Percentiles rank a stretch among this genome's conserved stretches.
Evolutionary conservation across 2,329 filamentous ascomycete genomes (phyloP).

Genomic region (Lasiodiplodia theobromae): DNA sequence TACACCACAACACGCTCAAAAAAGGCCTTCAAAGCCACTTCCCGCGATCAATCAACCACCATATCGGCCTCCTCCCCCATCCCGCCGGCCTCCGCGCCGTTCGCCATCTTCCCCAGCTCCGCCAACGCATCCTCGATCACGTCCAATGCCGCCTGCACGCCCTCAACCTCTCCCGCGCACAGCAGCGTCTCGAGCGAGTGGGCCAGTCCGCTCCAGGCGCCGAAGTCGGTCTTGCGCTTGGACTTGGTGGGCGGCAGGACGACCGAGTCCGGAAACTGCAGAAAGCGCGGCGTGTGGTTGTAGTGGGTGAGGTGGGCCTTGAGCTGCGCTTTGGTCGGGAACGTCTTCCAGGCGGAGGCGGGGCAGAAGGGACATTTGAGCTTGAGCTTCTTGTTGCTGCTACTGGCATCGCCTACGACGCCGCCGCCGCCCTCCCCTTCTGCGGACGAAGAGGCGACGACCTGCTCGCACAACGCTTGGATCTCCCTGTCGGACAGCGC

Average conservation of each 20-base stretch:
- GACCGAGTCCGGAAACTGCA: constrained; percentile 21
- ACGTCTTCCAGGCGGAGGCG: constrained; percentile 8
- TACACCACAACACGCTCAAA: background rate
- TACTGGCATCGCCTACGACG: background rate
- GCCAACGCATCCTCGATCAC: constrained; percentile 12
- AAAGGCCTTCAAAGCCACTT: background rate
- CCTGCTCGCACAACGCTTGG: background rate
- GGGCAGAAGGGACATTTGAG: constrained; percentile 24
- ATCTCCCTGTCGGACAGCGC: background rate
- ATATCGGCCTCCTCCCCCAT: constrained; percentile 20
- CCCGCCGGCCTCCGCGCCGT: background rate
- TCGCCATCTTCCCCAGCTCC: background rate
- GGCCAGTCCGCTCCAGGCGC: constrained; percentile 26
- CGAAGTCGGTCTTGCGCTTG: constrained; percentile 21
- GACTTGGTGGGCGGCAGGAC: constrained; percentile 27
- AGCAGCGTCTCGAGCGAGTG: constrained; percentile 29
- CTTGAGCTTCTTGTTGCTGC: background rate
- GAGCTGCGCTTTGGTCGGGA: constrained; percentile 13
- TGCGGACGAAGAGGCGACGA: background rate
- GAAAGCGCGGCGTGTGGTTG: constrained; percentile 29
- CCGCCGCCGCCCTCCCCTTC: background rate
- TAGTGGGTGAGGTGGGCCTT: constrained; percentile 18
- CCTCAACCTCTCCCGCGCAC: constrained; percentile 27
- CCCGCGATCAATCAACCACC: constrained; percentile 21
- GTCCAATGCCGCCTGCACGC: constrained; percentile 28